Evolutionary conservation across 371 early-diverging fungal species (phyloP).

Genomic region (Rhizomucor miehei): DNA sequence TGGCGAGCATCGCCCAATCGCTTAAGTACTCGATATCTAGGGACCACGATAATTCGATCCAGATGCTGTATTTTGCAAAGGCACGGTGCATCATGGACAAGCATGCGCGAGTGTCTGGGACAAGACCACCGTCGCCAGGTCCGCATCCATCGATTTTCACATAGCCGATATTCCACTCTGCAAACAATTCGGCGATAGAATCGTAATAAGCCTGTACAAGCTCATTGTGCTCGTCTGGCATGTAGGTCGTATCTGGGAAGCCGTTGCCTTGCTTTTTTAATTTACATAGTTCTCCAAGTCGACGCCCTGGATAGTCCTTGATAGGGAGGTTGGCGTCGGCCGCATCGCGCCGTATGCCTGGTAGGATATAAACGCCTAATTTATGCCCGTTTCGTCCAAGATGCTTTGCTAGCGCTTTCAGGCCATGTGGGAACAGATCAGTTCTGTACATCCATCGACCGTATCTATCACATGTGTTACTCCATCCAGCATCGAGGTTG

Average conservation of each 20-base stretch:
- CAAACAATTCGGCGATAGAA: slow-evolving; percentile 34
- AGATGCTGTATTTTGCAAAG: slow-evolving; percentile 25
- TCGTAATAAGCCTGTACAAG: slow-evolving; percentile 32
- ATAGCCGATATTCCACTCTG: slow-evolving; percentile 34
- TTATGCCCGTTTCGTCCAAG: slow-evolving; percentile 36
- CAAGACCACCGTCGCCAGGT: slow-evolving; percentile 29
- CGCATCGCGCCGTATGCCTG: slow-evolving; percentile 41
- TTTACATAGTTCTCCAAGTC: slow-evolving; percentile 21
- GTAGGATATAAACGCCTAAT: slow-evolving; percentile 39
- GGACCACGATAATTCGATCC: slow-evolving; percentile 46
- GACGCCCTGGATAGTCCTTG: slow-evolving; percentile 15
- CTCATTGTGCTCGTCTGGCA: slow-evolving; percentile 36
- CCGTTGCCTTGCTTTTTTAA: slow-evolving; percentile 36
- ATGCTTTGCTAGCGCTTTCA: slow-evolving; percentile 24
- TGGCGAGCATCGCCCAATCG: slow-evolving; percentile 35
- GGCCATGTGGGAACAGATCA: slow-evolving; percentile 37
- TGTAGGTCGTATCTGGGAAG: slow-evolving; percentile 35
- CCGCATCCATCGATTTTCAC: slow-evolving; percentile 47
- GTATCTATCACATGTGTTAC: slow-evolving; percentile 33
- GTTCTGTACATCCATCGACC: slow-evolving; percentile 38
- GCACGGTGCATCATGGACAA: slow-evolving; percentile 32
- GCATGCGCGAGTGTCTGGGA: slow-evolving; percentile 37
- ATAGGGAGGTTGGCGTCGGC: slow-evolving; percentile 17
- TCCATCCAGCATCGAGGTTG: slow-evolving; percentile 49
- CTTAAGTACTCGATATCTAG: slow-evolving; percentile 30